phyloP scores from a whole-genome alignment of 805 yeast genomes.

The Jamesozyma hellenica region DNA sequence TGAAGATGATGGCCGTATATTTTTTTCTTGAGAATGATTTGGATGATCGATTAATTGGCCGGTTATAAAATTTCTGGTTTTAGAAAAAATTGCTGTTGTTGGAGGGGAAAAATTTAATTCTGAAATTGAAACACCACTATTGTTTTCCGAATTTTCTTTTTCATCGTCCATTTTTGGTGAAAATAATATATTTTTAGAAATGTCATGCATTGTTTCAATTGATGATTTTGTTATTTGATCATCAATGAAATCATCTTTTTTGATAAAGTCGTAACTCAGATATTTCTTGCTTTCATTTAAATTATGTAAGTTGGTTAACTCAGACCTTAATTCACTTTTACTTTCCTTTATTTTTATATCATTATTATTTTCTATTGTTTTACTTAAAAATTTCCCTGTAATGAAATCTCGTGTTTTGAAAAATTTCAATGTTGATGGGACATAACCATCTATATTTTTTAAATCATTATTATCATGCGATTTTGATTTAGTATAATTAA shows the following conservation, averaged over 20 bases:
- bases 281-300: too few relatives aligned
- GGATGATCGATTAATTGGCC: neutral
- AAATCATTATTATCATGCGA: too few relatives aligned
- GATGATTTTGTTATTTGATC: too few relatives aligned
- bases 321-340: neutral
- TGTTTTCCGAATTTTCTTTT: too few relatives aligned
- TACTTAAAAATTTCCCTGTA: neutral
- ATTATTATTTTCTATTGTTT: neutral
- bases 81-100: neutral
- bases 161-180: too few relatives aligned
- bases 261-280: neutral
- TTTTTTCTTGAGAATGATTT: neutral
- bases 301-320: too few relatives aligned
- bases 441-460: too few relatives aligned
- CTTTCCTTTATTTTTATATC: neutral
- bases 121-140: neutral
- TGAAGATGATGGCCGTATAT: too few relatives aligned
- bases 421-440: neutral
- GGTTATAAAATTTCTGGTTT: conserved; percentile 4
- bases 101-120: neutral
- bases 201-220: neutral
- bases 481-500: neutral
- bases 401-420: conserved; percentile 1
- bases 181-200: neutral
- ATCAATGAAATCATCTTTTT: neutral